phyloP scores from a whole-genome alignment of 257 asterid species.

The Nicotiana tabacum region DNA sequence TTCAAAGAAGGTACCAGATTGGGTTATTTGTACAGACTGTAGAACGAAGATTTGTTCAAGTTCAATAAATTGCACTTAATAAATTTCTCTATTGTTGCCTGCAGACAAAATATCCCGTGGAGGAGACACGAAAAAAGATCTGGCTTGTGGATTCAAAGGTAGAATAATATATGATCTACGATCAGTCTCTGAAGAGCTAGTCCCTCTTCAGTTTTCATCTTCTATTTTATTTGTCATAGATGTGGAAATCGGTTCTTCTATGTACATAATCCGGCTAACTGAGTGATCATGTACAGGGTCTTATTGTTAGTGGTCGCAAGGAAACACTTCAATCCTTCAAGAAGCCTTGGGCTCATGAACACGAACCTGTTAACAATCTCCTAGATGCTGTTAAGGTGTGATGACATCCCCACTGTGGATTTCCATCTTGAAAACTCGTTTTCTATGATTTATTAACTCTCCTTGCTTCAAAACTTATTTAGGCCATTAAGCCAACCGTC shows the following conservation, averaged over 20 bases:
- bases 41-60: neutral
- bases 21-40: neutral
- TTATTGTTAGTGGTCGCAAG: conserved; percentile 71
- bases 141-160: conserved; percentile 99
- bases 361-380: conserved; percentile 60
- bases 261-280: neutral
- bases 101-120: conserved; percentile 56
- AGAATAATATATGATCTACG: neutral
- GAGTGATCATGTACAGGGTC: conserved; percentile 48
- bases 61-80: neutral
- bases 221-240: neutral
- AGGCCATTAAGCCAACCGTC: conserved; percentile 91
- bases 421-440: neutral
- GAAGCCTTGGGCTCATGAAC: conserved; percentile 98
- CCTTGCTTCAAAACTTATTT: conserved; percentile 5
- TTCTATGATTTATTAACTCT: neutral
- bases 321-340: conserved; percentile 93
- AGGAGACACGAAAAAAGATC: conserved; percentile 72
- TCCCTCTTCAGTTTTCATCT: neutral
- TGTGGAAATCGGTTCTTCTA: neutral
- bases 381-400: conserved; percentile 90
- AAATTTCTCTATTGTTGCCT: neutral
- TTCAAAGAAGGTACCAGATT: conserved; percentile 59
- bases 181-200: neutral
- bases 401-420: neutral